Percentiles rank a stretch among this genome's conserved stretches.
These are phyloP conservation scores for Tremellales sp. DNA, from an alignment of 1,284 basidiomycete species.

Conservation along the genomic window DNA sequence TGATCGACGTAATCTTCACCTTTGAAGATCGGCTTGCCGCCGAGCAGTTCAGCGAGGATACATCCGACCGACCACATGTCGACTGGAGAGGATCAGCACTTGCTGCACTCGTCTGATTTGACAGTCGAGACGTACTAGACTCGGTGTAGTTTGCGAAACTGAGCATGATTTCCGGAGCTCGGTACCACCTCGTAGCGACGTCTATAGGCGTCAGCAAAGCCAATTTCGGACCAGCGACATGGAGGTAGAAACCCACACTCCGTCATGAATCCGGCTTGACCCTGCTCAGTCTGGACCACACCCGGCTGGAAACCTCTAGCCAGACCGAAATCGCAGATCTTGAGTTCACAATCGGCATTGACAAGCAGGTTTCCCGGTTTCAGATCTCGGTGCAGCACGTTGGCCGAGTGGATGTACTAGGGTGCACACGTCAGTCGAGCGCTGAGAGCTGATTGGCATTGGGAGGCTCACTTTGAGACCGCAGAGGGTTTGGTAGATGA, in stretches of 20 bases:
- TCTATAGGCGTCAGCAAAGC: conserved; percentile 30
- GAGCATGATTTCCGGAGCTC: conserved; percentile 96
- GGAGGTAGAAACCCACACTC: conserved; percentile 60
- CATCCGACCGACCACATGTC: conserved; percentile 99
- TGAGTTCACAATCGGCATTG: conserved; percentile 96
- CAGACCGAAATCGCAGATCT: conserved; percentile 98
- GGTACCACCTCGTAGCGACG: conserved; percentile 95
- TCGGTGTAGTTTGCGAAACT: conserved; percentile 89
- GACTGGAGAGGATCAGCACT: conserved; percentile 55
- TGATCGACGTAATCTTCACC: conserved; percentile 98
- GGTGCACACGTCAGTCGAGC: conserved; percentile 5
- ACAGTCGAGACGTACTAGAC: conserved; percentile 29
- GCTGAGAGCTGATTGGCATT: background rate
- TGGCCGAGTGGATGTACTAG: conserved; percentile 96
- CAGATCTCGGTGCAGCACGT: conserved; percentile 94
- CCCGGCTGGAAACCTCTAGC: conserved; percentile 88
- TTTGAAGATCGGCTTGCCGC: conserved; percentile 97
- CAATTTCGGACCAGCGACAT: too few relatives aligned
- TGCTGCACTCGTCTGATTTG: background rate
- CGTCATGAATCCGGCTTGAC: conserved; percentile 96
- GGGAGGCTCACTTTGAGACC: conserved; percentile 63
- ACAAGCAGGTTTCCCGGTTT: conserved; percentile 94
- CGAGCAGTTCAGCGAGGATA: conserved; percentile 92
- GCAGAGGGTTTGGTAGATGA: conserved; percentile 98
- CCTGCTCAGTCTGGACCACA: conserved; percentile 58